phyloP scores from a whole-genome alignment of 495 filamentous ascomycete genomes.

The Annulohypoxylon bovei region DNA sequence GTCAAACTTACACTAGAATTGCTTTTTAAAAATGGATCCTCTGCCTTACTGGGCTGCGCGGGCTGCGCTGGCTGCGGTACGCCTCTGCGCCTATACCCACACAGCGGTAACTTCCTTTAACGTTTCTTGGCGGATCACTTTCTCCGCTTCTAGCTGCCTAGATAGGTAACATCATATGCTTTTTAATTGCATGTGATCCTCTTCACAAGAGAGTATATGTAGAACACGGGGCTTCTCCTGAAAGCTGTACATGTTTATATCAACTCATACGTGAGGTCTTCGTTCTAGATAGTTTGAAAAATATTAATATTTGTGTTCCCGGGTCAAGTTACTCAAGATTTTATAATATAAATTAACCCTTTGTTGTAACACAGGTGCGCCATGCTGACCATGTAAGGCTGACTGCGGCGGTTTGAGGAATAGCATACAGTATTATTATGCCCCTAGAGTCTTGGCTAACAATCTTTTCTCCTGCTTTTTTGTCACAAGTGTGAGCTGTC shows the following conservation, averaged over 20 bases:
- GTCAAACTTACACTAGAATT: not conserved
- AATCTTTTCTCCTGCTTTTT: not conserved
- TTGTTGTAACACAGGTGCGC: not conserved
- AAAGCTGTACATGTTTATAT: not conserved
- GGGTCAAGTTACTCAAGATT: not conserved
- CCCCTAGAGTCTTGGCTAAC: conserved; percentile 5
- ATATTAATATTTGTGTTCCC: not conserved
- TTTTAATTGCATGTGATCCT: not conserved
- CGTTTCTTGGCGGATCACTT: conserved; percentile 2
- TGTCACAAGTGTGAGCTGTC: conserved; percentile 9
- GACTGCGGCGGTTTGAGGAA: not conserved
- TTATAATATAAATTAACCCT: not conserved
- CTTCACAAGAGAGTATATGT: not conserved
- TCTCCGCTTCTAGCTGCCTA: conserved; percentile 16
- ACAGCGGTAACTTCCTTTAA: not conserved
- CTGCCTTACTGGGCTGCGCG: not conserved
- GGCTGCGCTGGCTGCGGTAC: not conserved
- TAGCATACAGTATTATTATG: conserved; percentile 1
- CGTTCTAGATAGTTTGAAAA: not conserved
- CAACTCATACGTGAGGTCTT: not conserved
- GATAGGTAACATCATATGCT: not conserved
- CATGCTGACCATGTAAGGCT: not conserved
- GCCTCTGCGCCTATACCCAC: not conserved
- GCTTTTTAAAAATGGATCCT: conserved; percentile 4
- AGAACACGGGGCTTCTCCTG: conserved; percentile 3